A percentile compares a stretch with the other conserved stretches of the same genome.
Conservation (phyloP, 257 asterid species). For the Penstemon davidsonii region DNA sequence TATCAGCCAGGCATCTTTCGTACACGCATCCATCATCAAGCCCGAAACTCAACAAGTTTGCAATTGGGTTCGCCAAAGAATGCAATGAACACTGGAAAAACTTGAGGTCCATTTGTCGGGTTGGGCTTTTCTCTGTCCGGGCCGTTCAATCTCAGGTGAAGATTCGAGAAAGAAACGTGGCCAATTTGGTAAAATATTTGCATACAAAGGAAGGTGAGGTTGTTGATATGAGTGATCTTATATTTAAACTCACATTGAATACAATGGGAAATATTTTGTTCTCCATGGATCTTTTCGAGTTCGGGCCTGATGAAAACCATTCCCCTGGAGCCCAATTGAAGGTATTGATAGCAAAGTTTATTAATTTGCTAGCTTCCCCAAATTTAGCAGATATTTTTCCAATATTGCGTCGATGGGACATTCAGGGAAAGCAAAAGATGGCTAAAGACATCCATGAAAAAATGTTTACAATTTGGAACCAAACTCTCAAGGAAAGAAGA, state of each 20-base stretch:
- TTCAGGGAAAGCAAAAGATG: not conserved
- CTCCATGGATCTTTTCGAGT: not conserved
- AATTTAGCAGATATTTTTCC: slow-evolving; percentile 10
- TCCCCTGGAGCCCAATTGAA: too few relatives aligned
- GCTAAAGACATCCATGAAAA: not conserved
- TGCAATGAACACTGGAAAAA: not conserved
- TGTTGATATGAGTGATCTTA: not conserved
- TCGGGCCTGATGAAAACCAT: too few relatives aligned
- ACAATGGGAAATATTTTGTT: not conserved
- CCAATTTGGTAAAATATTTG: not conserved
- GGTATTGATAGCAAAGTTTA: not conserved
- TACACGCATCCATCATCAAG: not conserved
- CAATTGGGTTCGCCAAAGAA: not conserved
- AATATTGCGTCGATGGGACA: not conserved
- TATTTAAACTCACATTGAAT: not conserved
- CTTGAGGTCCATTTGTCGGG: not conserved
- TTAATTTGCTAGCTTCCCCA: not conserved
- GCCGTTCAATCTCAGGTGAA: not conserved
- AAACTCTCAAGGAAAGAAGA: not conserved
- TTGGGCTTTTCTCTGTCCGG: not conserved
- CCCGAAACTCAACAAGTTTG: not conserved
- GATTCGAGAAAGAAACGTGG: not conserved
- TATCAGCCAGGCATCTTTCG: not conserved
- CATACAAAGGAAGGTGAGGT: not conserved
- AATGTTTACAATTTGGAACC: not conserved